phyloP scores from a whole-genome alignment of 352 stramenopile genomes.

The Discostella stelligera region DNA sequence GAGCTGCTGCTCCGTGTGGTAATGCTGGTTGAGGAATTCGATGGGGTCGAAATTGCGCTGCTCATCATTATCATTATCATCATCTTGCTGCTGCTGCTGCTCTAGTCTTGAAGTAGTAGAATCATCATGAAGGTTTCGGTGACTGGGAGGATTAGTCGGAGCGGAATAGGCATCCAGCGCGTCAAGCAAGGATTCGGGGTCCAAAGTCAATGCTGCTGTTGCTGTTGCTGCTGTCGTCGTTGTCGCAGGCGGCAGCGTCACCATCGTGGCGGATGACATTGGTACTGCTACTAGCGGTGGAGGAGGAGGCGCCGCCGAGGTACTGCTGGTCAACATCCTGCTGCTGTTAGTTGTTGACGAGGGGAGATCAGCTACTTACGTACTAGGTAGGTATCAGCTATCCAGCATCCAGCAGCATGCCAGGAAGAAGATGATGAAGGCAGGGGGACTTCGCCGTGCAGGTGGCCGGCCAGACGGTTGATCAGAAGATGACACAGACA shows the following conservation, averaged over 20 bases:
- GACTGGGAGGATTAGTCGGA: background rate
- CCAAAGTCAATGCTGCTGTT: slow-evolving; percentile 3
- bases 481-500: too few relatives aligned
- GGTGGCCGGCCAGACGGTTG: too few relatives aligned
- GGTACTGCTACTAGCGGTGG: too few relatives aligned
- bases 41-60: slow-evolving; percentile 62
- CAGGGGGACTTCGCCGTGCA: too few relatives aligned
- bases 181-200: slow-evolving; percentile 20
- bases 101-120: background rate
- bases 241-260: background rate
- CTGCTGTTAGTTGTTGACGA: too few relatives aligned
- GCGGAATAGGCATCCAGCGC: slow-evolving; percentile 9
- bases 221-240: background rate
- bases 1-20: slow-evolving; percentile 67
- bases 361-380: too few relatives aligned
- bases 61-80: background rate
- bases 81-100: background rate
- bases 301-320: too few relatives aligned
- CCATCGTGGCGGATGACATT: slow-evolving; percentile 11
- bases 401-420: too few relatives aligned
- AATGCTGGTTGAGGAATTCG: slow-evolving; percentile 79
- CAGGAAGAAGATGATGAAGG: too few relatives aligned
- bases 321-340: too few relatives aligned
- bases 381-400: too few relatives aligned
- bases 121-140: background rate